Conservation (phyloP, 106 monocot genomes). For the Apostasia shenzhenica region DNA sequence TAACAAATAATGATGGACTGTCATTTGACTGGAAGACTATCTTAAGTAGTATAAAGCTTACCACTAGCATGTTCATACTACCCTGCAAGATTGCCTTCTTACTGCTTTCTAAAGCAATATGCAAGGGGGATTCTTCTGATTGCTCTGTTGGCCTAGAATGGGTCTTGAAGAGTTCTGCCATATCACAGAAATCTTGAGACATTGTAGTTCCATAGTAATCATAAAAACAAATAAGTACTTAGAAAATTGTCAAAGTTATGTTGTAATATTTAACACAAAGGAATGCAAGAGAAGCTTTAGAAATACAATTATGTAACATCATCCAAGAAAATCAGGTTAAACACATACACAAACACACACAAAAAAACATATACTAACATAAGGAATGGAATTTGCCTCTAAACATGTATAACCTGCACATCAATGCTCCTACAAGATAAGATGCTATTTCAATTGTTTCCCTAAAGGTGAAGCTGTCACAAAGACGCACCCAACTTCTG, state of each 20-base stretch:
- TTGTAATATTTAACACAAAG: too few species aligned
- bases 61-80: conserved; percentile 74
- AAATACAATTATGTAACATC: too few species aligned
- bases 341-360: too few species aligned
- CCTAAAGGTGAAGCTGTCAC: too few species aligned
- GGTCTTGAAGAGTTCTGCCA: conserved; percentile 44
- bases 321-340: too few species aligned
- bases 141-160: conserved; percentile 30
- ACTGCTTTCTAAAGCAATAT: conserved; percentile 65
- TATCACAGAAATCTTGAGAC: not conserved
- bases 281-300: too few species aligned
- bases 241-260: not conserved
- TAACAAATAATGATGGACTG: not conserved
- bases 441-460: too few species aligned
- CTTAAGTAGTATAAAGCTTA: conserved; percentile 13
- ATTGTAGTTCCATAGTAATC: not conserved
- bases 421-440: too few species aligned
- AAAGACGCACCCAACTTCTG: too few species aligned
- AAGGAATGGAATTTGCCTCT: too few species aligned
- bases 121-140: conserved; percentile 43
- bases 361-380: too few species aligned
- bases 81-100: conserved; percentile 77
- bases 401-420: too few species aligned
- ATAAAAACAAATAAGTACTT: not conserved
- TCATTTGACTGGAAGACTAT: not conserved